phyloP scores from a whole-genome alignment of 768 basidiomycete species.

The Mycena metata region DNA sequence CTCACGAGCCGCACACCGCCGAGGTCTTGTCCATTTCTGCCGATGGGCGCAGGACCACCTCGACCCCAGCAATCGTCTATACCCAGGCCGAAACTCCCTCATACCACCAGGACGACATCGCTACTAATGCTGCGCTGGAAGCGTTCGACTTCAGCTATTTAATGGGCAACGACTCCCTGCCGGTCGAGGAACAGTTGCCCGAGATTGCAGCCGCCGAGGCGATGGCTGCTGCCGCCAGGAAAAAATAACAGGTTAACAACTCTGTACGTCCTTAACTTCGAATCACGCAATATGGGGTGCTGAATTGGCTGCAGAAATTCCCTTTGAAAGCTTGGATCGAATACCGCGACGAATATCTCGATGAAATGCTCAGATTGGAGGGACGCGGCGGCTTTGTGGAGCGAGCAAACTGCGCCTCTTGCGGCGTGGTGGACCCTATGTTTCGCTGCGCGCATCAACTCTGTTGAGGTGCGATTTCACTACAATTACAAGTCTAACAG shows the following conservation, averaged over 20 bases:
- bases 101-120: background rate
- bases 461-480: background rate
- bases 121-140: constrained; percentile 1
- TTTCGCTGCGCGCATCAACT: constrained; percentile 17
- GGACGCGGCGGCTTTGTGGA: background rate
- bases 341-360: constrained; percentile 3
- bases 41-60: too few relatives aligned
- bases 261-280: background rate
- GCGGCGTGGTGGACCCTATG: background rate
- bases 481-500: background rate
- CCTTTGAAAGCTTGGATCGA: background rate
- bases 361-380: constrained; percentile 13
- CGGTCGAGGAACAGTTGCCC: background rate
- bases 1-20: too few relatives aligned
- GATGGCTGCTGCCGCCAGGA: background rate
- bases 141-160: background rate
- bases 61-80: too few relatives aligned
- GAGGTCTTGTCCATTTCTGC: too few relatives aligned
- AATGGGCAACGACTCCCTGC: constrained; percentile 3
- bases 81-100: background rate
- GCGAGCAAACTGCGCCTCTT: background rate
- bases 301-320: background rate
- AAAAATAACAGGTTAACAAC: background rate
- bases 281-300: background rate
- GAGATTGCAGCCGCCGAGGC: background rate